These are phyloP conservation scores for Saccharomycopsis javanensis DNA, from an alignment of 805 yeast genomes.

Conservation along the genomic window DNA sequence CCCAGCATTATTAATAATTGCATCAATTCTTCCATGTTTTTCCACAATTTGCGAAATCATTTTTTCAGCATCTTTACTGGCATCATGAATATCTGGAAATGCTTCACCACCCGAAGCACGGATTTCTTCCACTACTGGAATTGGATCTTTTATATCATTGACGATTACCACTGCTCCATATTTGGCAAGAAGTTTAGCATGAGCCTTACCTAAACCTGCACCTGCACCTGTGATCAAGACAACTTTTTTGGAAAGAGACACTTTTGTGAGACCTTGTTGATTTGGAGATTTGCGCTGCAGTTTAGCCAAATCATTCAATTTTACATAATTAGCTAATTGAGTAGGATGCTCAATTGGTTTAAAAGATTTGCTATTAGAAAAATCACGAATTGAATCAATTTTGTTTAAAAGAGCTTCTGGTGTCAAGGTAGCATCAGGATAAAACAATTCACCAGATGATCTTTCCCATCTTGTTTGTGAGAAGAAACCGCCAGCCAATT, in stretches of 20 bases:
- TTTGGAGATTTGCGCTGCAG: constrained; percentile 42
- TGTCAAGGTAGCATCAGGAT: constrained; percentile 66
- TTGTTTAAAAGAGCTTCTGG: constrained; percentile 73
- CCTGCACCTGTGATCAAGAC: constrained; percentile 94
- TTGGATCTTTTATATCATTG: constrained; percentile 77
- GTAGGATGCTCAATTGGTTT: constrained; percentile 56
- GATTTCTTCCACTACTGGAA: constrained; percentile 66
- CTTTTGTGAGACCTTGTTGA: constrained; percentile 41
- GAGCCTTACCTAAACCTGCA: constrained; percentile 85
- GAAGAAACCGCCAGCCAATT: constrained; percentile 89
- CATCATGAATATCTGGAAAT: constrained; percentile 75
- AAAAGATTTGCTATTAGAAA: constrained; percentile 43
- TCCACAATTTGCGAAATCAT: constrained; percentile 71
- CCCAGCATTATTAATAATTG: constrained; percentile 89
- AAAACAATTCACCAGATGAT: constrained; percentile 75
- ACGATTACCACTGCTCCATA: constrained; percentile 94
- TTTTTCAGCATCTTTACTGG: constrained; percentile 60
- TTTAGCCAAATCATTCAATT: constrained; percentile 43
- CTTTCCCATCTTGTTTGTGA: constrained; percentile 95
- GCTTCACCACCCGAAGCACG: constrained; percentile 66
- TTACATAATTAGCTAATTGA: constrained; percentile 61
- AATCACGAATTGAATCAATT: constrained; percentile 55
- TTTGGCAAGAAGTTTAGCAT: constrained; percentile 74
- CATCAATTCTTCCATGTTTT: constrained; percentile 74
- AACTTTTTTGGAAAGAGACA: constrained; percentile 71